A percentile compares a stretch with the other conserved stretches of the same genome.
These are phyloP conservation scores for Debaryomycetaceae sp. DNA, from an alignment of 1,139 yeast species.

Conservation along the genomic window DNA sequence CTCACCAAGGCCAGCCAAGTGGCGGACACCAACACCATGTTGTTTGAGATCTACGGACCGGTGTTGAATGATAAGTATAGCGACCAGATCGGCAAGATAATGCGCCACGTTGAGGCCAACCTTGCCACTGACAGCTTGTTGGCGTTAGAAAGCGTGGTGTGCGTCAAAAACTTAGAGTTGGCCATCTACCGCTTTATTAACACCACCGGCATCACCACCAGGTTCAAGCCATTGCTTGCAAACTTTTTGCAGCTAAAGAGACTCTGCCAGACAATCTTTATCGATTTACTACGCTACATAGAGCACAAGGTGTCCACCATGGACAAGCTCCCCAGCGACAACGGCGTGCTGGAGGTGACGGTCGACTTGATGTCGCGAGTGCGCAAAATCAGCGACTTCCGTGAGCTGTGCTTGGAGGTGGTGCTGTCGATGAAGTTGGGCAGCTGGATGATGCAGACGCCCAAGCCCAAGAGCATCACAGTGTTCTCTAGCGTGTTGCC, in stretches of 20 bases:
- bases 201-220: conserved; percentile 8
- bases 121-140: conserved; percentile 24
- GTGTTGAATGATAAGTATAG: conserved; percentile 20
- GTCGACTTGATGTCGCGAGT: conserved; percentile 62
- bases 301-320: conserved; percentile 45
- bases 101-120: conserved; percentile 11
- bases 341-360: conserved; percentile 65
- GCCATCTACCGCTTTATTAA: conserved; percentile 21
- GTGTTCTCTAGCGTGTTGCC: conserved; percentile 48
- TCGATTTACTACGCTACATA: conserved; percentile 53
- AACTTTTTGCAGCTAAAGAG: conserved; percentile 16
- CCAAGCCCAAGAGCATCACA: conserved; percentile 47
- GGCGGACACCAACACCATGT: conserved; percentile 13
- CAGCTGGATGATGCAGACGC: conserved; percentile 62
- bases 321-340: conserved; percentile 50
- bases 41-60: conserved; percentile 21
- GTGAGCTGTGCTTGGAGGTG: conserved; percentile 48
- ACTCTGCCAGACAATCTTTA: conserved; percentile 38
- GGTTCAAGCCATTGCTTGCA: conserved; percentile 27
- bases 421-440: conserved; percentile 53
- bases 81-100: conserved; percentile 11
- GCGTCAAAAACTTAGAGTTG: conserved; percentile 32
- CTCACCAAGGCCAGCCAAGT: conserved; percentile 11
- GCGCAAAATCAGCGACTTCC: conserved; percentile 61
- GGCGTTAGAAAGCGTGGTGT: conserved; percentile 39